phyloP scores from a whole-genome alignment of 2,329 filamentous ascomycete species.

The Arthrobotrys megalospora region DNA sequence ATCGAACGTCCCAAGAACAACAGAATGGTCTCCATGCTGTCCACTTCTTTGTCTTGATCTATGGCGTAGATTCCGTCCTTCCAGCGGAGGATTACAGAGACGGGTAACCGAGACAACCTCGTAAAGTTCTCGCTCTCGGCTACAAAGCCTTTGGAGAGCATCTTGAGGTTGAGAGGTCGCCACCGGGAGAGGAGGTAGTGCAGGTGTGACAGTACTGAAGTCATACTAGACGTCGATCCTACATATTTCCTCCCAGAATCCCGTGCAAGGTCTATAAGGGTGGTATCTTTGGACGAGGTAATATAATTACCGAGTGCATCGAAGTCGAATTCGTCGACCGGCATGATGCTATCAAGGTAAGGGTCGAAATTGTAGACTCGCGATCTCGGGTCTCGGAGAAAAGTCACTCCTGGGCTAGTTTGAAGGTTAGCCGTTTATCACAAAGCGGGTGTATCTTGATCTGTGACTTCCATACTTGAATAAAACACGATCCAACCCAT shows the following conservation, averaged over 20 bases:
- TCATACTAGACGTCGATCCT: constrained; percentile 98
- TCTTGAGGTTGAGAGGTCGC: constrained; percentile 78
- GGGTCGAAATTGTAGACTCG: constrained; percentile 97
- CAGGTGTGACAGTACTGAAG: constrained; percentile 86
- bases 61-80: constrained; percentile 88
- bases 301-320: constrained; percentile 87
- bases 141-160: constrained; percentile 78
- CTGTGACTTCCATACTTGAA: constrained; percentile 77
- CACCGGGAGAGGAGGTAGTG: constrained; percentile 91
- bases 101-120: constrained; percentile 78
- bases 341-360: constrained; percentile 93
- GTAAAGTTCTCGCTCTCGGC: constrained; percentile 79
- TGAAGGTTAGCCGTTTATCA: constrained; percentile 37
- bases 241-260: constrained; percentile 83
- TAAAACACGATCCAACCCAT: constrained; percentile 87
- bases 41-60: constrained; percentile 94
- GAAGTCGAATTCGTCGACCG: constrained; percentile 92
- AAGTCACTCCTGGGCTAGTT: constrained; percentile 82
- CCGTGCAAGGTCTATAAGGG: constrained; percentile 78
- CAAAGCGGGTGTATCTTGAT: neutral
- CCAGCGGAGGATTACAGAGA: constrained; percentile 84
- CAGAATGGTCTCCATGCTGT: constrained; percentile 81
- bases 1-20: constrained; percentile 95
- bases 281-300: constrained; percentile 87
- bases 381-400: constrained; percentile 88